Percentiles rank a stretch among this genome's conserved stretches.
Evolutionary conservation across 2,329 filamentous ascomycete species (phyloP).

Genomic region (Pyrenophora tritici-repentis): DNA sequence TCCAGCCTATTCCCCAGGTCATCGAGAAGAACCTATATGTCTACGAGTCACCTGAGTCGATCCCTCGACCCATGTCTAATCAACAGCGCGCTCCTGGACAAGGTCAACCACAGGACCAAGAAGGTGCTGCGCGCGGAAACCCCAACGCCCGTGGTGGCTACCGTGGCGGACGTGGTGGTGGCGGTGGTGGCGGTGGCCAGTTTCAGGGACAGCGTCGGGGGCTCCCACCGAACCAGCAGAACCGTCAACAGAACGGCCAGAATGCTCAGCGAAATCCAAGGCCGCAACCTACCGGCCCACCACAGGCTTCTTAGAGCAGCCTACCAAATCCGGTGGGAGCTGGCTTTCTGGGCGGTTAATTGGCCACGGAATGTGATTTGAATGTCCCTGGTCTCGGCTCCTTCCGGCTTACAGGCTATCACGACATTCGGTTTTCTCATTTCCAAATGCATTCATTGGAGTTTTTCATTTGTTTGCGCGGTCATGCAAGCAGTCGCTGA

Average conservation of each 20-base stretch:
- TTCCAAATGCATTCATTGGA: conserved; percentile 35
- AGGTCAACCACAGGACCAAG: conserved; percentile 37
- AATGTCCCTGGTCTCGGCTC: conserved; percentile 34
- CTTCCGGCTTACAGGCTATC: conserved; percentile 36
- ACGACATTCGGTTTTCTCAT: conserved; percentile 27
- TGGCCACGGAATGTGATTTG: conserved; percentile 23
- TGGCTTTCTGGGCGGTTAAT: conserved; percentile 40
- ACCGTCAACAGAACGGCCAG: conserved; percentile 43
- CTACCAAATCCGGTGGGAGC: conserved; percentile 5
- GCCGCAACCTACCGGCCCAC: conserved; percentile 39
- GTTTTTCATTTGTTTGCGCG: conserved; percentile 36
- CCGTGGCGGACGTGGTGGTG: conserved; percentile 43
- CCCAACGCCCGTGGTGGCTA: conserved; percentile 36
- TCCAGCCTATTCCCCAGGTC: conserved; percentile 88
- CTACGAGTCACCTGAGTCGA: conserved; percentile 93
- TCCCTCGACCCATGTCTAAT: conserved; percentile 78
- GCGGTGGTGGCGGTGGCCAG: conserved; percentile 42
- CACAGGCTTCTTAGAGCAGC: conserved; percentile 28
- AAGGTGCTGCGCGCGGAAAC: conserved; percentile 27
- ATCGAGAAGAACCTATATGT: conserved; percentile 99
- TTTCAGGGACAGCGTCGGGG: conserved; percentile 39
- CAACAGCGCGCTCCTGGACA: conserved; percentile 43
- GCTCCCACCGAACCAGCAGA: conserved; percentile 36
- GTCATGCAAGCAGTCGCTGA: conserved; percentile 38
- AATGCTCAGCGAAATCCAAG: conserved; percentile 42